A percentile compares a stretch with the other conserved stretches of the same genome.
Evolutionary conservation across 2,329 filamentous ascomycete species (phyloP).

Genomic region (Talaromyces marneffei): DNA sequence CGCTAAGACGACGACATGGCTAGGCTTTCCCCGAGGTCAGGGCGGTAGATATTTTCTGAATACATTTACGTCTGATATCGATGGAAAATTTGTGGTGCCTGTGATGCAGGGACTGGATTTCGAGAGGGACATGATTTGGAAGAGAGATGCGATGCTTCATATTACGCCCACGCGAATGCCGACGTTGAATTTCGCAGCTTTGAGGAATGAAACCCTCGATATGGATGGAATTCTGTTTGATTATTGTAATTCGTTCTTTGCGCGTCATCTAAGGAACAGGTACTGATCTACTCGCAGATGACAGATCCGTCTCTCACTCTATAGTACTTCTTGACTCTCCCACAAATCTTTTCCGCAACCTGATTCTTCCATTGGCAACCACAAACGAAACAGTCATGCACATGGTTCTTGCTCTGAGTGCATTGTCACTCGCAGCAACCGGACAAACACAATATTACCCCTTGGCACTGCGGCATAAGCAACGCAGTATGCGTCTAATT

Average conservation of each 20-base stretch:
- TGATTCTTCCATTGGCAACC: slow-evolving; percentile 14
- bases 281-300: background rate
- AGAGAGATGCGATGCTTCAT: background rate
- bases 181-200: background rate
- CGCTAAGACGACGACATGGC: slow-evolving; percentile 7
- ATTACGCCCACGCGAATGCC: slow-evolving; percentile 1
- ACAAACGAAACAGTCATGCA: slow-evolving; percentile 14
- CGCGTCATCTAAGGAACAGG: background rate
- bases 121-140: background rate
- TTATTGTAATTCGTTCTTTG: slow-evolving; percentile 3
- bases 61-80: slow-evolving; percentile 12
- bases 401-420: slow-evolving; percentile 15
- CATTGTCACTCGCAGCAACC: slow-evolving; percentile 12
- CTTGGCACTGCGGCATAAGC: slow-evolving; percentile 14
- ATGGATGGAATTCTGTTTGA: slow-evolving; percentile 11
- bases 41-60: slow-evolving; percentile 14
- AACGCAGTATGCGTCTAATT: slow-evolving; percentile 15
- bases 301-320: slow-evolving; percentile 14
- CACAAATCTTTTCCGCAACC: slow-evolving; percentile 14
- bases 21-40: slow-evolving; percentile 6
- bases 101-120: slow-evolving; percentile 10
- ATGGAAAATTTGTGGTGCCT: slow-evolving; percentile 9
- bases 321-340: slow-evolving; percentile 14
- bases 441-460: slow-evolving; percentile 6
- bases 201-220: background rate